Base-by-base conservation (phyloP, 257 asterid genomes). In the Ocimum tenuiflorum region DNA sequence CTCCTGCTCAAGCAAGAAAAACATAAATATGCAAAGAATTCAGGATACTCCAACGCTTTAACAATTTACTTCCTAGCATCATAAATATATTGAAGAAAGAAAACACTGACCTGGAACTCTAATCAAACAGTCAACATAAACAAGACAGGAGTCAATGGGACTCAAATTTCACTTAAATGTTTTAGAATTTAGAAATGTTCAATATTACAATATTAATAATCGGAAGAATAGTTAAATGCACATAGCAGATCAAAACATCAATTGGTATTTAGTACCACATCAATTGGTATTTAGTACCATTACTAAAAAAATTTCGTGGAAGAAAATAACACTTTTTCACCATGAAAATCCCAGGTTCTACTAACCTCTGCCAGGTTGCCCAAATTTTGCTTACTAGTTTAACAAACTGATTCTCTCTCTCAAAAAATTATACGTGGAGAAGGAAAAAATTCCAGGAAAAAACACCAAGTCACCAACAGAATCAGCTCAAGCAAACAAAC, bases 1-100 rank as follows among this genome's bases (percentile, higher is more conserved):
- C 80, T 94, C 99, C 99, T 94, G 36, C 73, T 71, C 62, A 43
- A 77, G 6, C 85, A 78, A 69, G 49, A 48, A 82, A 55, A 68
- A 58, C 54, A 47, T 45, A 47, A 39, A 59, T 48, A 31, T 17
- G 57, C 24, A 0, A 39, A 53, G 1, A 38, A 36, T 9, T 65
- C 77, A 69, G 71, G 42, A 60, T 4, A 27, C 60, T 63, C 43
- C 53, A 14, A 15, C 43, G 55, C 42, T 62, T 56, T 11, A 31
- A 24, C 24, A 18, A 13, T 65, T 60, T 23, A 46, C 50, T 52
- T 10, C 42, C 29, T 9, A 41, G 51, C 72, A 72, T 18, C 62
- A 53, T 70, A 41, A 20, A 52, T n/a, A 71, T 31, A 36, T 15
- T 8, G 56, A 67, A 65, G 7, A 41, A 8, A 51, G 11, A 14